These are phyloP conservation scores for Metschnikowia continentalis DNA, from an alignment of 805 yeast species.

Conservation along the genomic window DNA sequence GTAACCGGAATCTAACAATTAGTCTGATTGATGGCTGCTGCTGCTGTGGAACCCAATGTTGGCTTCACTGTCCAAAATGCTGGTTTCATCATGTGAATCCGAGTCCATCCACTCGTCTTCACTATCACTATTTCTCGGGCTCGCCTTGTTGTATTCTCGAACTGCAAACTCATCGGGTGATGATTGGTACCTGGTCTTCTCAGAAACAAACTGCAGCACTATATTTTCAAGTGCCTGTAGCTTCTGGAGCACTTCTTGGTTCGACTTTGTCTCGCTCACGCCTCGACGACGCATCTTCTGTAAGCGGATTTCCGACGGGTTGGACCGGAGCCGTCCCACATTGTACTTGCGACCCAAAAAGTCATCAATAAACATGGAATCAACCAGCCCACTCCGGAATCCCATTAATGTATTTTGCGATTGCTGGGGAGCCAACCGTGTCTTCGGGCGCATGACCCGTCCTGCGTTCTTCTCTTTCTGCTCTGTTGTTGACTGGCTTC, in stretches of 20 bases:
- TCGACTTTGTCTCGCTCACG: conserved; percentile 3
- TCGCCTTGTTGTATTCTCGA: conserved; percentile 4
- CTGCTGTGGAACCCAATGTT: not conserved
- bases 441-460: not conserved
- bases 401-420: conserved; percentile 34
- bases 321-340: conserved; percentile 4
- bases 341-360: conserved; percentile 28
- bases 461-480: not conserved
- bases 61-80: not conserved
- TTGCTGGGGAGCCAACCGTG: conserved; percentile 22
- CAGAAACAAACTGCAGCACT: conserved; percentile 2
- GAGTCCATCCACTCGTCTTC: conserved; percentile 4
- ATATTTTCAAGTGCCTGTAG: conserved; percentile 5
- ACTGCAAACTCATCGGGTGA: conserved; percentile 5
- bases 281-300: conserved; percentile 6
- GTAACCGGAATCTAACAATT: too few species aligned
- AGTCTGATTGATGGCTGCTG: not conserved
- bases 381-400: conserved; percentile 37
- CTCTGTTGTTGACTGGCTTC: not conserved
- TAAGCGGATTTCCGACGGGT: conserved; percentile 2
- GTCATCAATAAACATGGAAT: conserved; percentile 35
- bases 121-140: not conserved
- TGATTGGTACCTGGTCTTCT: not conserved
- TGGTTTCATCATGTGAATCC: not conserved
- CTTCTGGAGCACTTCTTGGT: conserved; percentile 8